Conservation (phyloP, 176 grass and related monocot genomes). For the Juncus effusus region DNA sequence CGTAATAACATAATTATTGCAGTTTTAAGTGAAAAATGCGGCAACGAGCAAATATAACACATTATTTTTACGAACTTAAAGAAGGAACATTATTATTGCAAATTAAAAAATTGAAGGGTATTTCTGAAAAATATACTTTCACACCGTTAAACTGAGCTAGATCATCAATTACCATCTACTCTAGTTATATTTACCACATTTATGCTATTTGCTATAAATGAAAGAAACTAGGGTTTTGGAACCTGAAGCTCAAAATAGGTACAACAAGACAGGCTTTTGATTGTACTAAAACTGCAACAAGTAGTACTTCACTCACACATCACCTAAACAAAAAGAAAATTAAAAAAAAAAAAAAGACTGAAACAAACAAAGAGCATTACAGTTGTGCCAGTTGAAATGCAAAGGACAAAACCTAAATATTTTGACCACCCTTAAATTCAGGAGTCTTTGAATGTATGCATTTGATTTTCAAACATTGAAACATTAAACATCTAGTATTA, state of each 20-base stretch:
- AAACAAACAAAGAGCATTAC: slow-evolving; percentile 13
- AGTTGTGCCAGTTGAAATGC: slow-evolving; percentile 20
- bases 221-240: too few relatives aligned
- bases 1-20: too few relatives aligned
- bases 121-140: too few relatives aligned
- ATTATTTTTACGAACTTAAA: too few relatives aligned
- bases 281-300: slow-evolving; percentile 33
- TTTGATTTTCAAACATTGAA: slow-evolving; percentile 17
- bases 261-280: slow-evolving; percentile 46
- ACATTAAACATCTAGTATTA: slow-evolving; percentile 17
- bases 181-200: too few relatives aligned
- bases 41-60: too few relatives aligned
- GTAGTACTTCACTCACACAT: slow-evolving; percentile 23
- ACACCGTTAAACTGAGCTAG: too few relatives aligned
- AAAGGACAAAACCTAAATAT: slow-evolving; percentile 11
- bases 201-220: too few relatives aligned
- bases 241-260: slow-evolving; percentile 5
- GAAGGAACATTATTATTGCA: too few relatives aligned
- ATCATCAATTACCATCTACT: too few relatives aligned
- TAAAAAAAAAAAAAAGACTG: slow-evolving; percentile 1
- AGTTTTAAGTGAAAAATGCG: too few relatives aligned
- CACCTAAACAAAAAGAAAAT: not conserved
- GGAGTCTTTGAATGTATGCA: slow-evolving; percentile 31
- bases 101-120: too few relatives aligned
- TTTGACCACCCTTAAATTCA: slow-evolving; percentile 30